Evolutionary conservation across 2,329 filamentous ascomycete species (phyloP), one percentile per base, ranked within the genome.

Genomic region (Thelonectria blattea): DNA sequence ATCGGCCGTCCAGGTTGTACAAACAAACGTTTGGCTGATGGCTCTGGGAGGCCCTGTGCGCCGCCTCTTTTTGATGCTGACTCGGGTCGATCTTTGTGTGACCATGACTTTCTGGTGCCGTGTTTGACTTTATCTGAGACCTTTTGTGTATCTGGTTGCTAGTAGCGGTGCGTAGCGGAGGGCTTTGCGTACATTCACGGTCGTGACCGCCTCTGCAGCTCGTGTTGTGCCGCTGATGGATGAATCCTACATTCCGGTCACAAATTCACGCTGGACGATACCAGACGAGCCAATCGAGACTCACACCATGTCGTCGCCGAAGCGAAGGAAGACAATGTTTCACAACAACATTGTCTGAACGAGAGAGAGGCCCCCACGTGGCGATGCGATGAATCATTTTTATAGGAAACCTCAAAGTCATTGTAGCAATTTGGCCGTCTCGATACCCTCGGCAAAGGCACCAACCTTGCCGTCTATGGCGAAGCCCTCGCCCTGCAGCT

Each of bases 381-480:
- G 34, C 7, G 34, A 37, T 14, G 6, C 3, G 12, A 14, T 20
- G n/a, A 43, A 43, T 43, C n/a, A 43, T 9, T 43, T 17, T 20
- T 15, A n/a, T 20, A 43, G 11, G 34, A 14, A 15, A 15, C 22
- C 6, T 43, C 15, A 49, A 10, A 4, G 8, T 30, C 5, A 58
- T 39, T 60, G 58, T 48, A 34, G 48, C 12, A 60, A 75, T 78
- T 86, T 89, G 22, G 89, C 88, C 63, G 91, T 77, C 72, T 93
- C 87, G 59, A 94, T 88, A 0, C 91, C 91, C 74, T 94, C 90
- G 0, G 91, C 91, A 48, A 94, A 76, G 8, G 90, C 91, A 1
- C 89, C 91, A 2, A 94, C 88, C 34, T 91, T 81, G 8, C 90
- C 91, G 75, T 94, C 91, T 66, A 95, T 91, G 1, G 89, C 91